phyloP scores from a whole-genome alignment of 371 early-diverging fungal species.

The Apophysomyces ossiformis region DNA sequence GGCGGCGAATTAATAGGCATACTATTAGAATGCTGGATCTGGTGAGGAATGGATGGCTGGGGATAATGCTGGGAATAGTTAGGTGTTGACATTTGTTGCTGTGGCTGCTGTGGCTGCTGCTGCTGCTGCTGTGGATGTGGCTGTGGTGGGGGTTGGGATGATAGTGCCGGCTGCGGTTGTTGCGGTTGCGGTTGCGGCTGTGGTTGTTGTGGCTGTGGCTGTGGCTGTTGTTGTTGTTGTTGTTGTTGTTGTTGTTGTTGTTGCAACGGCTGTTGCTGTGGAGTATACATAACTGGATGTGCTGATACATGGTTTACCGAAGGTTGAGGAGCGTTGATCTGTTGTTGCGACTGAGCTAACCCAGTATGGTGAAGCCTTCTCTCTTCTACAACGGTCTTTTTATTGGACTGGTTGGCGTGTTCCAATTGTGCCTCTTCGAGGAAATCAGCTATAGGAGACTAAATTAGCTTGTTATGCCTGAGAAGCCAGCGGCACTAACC shows the following conservation, averaged over 20 bases:
- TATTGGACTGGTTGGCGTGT: not conserved
- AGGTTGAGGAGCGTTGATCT: not conserved
- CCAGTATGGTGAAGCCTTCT: not conserved
- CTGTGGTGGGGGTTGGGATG: constrained; percentile 1
- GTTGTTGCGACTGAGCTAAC: not conserved
- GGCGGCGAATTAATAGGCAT: not conserved
- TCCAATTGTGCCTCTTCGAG: constrained; percentile 12
- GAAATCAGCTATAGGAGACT: constrained; percentile 20
- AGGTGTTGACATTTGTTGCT: not conserved
- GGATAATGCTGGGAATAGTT: constrained; percentile 5
- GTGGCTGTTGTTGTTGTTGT: not conserved
- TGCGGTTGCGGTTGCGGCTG: constrained; percentile 18
- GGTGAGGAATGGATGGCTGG: not conserved
- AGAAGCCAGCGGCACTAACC: constrained; percentile 14
- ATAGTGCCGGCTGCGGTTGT: constrained; percentile 2
- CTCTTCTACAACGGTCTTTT: constrained; percentile 4
- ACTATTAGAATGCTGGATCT: not conserved
- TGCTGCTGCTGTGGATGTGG: constrained; percentile 7
- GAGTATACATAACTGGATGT: not conserved
- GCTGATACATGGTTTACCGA: not conserved
- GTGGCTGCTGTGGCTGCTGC: constrained; percentile 15
- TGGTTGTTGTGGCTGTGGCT: constrained; percentile 11
- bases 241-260: not conserved
- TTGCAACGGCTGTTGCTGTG: constrained; percentile 13
- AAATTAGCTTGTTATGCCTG: too few relatives aligned